These are phyloP conservation scores for Collybia sordida DNA, from an alignment of 768 basidiomycete species.

Conservation along the genomic window DNA sequence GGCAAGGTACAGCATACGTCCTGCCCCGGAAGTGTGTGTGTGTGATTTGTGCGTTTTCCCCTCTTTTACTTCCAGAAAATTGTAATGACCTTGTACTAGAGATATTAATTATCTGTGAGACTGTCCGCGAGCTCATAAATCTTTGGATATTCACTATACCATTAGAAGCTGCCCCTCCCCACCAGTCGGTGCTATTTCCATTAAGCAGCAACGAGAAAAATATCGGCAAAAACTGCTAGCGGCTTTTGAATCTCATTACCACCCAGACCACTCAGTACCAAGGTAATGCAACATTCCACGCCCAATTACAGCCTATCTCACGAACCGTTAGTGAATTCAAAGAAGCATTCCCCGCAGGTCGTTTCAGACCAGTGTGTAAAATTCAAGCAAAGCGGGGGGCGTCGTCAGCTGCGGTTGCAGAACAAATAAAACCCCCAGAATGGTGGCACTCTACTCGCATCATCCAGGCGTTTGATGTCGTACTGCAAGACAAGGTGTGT, in stretches of 20 bases:
- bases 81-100: constrained; percentile 31
- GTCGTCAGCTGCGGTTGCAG: constrained; percentile 79
- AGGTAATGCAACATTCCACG: constrained; percentile 38
- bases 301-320: constrained; percentile 3
- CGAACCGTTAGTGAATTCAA: constrained; percentile 76
- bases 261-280: constrained; percentile 84
- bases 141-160: constrained; percentile 9
- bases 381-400: constrained; percentile 84
- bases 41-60: constrained; percentile 70
- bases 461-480: constrained; percentile 86
- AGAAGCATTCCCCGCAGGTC: constrained; percentile 90
- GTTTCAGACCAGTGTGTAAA: constrained; percentile 89
- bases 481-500: constrained; percentile 79
- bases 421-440: constrained; percentile 85
- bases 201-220: constrained; percentile 78
- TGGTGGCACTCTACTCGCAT: constrained; percentile 96
- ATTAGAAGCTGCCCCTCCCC: constrained; percentile 76
- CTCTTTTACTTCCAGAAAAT: background rate
- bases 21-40: constrained; percentile 80
- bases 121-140: constrained; percentile 8
- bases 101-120: constrained; percentile 80
- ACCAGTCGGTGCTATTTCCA: constrained; percentile 70
- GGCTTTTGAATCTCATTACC: constrained; percentile 85
- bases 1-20: constrained; percentile 74
- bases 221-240: constrained; percentile 71